phyloP scores from a whole-genome alignment of 352 stramenopile species.

The Globisporangium cederbergense region DNA sequence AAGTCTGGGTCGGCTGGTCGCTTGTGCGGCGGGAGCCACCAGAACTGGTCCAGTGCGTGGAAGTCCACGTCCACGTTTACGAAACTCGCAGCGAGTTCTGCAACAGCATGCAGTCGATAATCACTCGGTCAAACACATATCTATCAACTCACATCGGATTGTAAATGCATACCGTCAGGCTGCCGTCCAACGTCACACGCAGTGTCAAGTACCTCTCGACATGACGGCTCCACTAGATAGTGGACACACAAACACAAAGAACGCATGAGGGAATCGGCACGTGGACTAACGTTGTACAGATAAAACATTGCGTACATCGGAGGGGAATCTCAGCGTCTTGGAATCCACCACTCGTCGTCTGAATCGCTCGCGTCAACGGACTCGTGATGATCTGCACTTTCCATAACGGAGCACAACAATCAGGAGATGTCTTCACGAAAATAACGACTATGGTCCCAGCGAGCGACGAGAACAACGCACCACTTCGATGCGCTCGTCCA shows the following conservation, averaged over 20 bases:
- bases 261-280: background rate
- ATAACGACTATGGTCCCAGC: background rate
- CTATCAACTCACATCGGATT: no score
- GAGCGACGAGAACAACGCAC: constrained; percentile 22
- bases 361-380: constrained; percentile 77
- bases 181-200: constrained; percentile 77
- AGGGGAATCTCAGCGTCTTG: constrained; percentile 48
- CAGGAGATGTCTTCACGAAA: background rate
- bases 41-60: constrained; percentile 41
- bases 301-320: constrained; percentile 27
- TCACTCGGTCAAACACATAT: no score
- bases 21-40: constrained; percentile 59
- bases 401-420: background rate
- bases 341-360: constrained; percentile 74
- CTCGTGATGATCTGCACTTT: constrained; percentile 67
- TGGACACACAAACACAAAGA: background rate
- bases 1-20: constrained; percentile 15
- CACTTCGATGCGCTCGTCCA: constrained; percentile 70
- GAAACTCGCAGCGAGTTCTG: constrained; percentile 40
- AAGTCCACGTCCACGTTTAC: constrained; percentile 36
- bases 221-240: constrained; percentile 57
- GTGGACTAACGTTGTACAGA: background rate
- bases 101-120: background rate
- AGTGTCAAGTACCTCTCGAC: constrained; percentile 83
- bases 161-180: constrained; percentile 27